Evolutionary conservation across 2,329 filamentous ascomycete species (phyloP).

Genomic region (Fusarium sterilihyphosum): DNA sequence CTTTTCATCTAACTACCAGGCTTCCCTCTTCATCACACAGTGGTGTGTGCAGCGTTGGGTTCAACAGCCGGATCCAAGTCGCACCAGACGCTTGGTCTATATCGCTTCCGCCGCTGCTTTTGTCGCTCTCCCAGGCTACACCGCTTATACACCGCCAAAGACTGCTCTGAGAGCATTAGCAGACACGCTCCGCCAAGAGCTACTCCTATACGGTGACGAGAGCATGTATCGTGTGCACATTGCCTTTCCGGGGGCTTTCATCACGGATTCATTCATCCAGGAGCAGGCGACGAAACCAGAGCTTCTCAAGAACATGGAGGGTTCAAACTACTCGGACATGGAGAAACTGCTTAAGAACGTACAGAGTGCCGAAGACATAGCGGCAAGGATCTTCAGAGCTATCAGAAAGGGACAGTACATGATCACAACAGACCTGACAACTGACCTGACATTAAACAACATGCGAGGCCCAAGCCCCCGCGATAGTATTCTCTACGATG

Average conservation of each 20-base stretch:
- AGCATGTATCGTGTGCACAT: background rate
- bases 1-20: background rate
- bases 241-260: background rate
- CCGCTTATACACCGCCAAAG: background rate
- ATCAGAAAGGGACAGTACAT: background rate
- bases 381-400: background rate
- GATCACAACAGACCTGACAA: background rate
- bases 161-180: background rate
- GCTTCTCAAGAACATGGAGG: background rate
- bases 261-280: background rate
- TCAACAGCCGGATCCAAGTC: background rate
- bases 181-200: background rate
- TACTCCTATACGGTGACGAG: background rate
- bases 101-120: background rate
- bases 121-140: background rate
- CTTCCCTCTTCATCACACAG: background rate
- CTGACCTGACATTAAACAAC: background rate
- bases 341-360: background rate
- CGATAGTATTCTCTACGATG: background rate
- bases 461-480: background rate
- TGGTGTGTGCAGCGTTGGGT: background rate
- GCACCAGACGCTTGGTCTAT: background rate
- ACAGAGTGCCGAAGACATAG: background rate
- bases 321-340: background rate
- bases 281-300: background rate